Percentiles rank a stretch among this genome's conserved stretches.
These are phyloP conservation scores for Aspergillus jensenii DNA, from an alignment of 2,329 filamentous ascomycete species.

Conservation along the genomic window DNA sequence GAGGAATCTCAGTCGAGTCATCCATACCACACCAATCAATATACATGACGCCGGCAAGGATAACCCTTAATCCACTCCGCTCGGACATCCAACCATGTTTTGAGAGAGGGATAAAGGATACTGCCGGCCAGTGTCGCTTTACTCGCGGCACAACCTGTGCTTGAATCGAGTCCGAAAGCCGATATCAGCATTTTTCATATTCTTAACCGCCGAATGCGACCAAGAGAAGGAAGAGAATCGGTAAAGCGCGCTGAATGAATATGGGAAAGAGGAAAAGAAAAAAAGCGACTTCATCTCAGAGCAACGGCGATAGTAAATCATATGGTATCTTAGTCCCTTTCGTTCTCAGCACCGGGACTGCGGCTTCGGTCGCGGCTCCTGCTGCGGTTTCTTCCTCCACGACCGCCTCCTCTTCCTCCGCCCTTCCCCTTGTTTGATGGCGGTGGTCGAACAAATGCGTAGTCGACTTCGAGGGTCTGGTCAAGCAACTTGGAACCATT, in stretches of 20 bases:
- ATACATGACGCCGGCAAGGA: slow-evolving; percentile 29
- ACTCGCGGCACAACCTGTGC: not conserved
- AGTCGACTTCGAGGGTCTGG: slow-evolving; percentile 65
- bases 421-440: slow-evolving; percentile 46
- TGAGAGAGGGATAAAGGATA: slow-evolving; percentile 10
- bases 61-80: not conserved
- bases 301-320: not conserved
- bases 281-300: slow-evolving; percentile 1
- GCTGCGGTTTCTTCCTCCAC: slow-evolving; percentile 41
- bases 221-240: not conserved
- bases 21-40: slow-evolving; percentile 28
- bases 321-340: slow-evolving; percentile 30
- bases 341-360: slow-evolving; percentile 42
- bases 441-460: slow-evolving; percentile 64
- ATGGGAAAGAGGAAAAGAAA: not conserved
- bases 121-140: slow-evolving; percentile 24
- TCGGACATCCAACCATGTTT: not conserved
- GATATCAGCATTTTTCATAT: slow-evolving; percentile 3
- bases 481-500: slow-evolving; percentile 63
- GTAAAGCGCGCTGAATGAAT: not conserved
- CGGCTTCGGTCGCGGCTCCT: slow-evolving; percentile 48
- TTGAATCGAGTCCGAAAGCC: not conserved
- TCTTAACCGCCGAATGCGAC: not conserved
- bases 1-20: not conserved
- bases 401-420: slow-evolving; percentile 43